phyloP scores from a whole-genome alignment of 352 stramenopile species.

The Phytophthora quininea region DNA sequence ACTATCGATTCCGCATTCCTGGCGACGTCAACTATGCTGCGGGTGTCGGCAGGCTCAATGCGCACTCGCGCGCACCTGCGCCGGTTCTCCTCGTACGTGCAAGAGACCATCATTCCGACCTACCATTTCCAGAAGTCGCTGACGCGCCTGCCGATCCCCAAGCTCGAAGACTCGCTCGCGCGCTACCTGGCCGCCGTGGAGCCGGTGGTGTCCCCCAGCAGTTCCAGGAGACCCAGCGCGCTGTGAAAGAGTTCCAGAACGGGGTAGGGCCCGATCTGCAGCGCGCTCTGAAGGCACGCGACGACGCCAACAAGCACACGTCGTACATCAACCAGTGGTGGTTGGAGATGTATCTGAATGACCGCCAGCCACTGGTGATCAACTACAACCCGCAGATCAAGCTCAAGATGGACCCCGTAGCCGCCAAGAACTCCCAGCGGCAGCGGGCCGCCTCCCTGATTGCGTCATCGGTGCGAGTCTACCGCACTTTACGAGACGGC shows the following conservation, averaged over 20 bases:
- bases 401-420: conserved; percentile 81
- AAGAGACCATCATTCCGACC: conserved; percentile 88
- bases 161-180: conserved; percentile 83
- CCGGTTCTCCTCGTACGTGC: conserved; percentile 66
- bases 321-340: conserved; percentile 94
- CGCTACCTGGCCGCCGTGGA: conserved; percentile 82
- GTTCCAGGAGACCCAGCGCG: conserved; percentile 58
- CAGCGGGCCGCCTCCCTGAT: conserved; percentile 88
- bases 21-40: conserved; percentile 5
- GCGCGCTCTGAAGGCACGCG: conserved; percentile 70
- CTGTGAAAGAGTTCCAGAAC: conserved; percentile 61
- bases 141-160: conserved; percentile 84
- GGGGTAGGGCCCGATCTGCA: conserved; percentile 75
- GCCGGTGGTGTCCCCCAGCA: conserved; percentile 66
- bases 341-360: conserved; percentile 92
- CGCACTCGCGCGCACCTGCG: conserved; percentile 5
- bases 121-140: conserved; percentile 90
- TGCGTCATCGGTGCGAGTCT: conserved; percentile 82
- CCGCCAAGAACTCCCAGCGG: conserved; percentile 86
- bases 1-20: conserved; percentile 15
- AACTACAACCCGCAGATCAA: conserved; percentile 94
- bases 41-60: neutral
- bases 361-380: conserved; percentile 86
- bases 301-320: conserved; percentile 85
- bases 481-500: conserved; percentile 79